Evolutionary conservation across 139 green algal species (phyloP), one percentile per base, ranked within the genome.

Genomic region (Chlamydomonas urium): DNA sequence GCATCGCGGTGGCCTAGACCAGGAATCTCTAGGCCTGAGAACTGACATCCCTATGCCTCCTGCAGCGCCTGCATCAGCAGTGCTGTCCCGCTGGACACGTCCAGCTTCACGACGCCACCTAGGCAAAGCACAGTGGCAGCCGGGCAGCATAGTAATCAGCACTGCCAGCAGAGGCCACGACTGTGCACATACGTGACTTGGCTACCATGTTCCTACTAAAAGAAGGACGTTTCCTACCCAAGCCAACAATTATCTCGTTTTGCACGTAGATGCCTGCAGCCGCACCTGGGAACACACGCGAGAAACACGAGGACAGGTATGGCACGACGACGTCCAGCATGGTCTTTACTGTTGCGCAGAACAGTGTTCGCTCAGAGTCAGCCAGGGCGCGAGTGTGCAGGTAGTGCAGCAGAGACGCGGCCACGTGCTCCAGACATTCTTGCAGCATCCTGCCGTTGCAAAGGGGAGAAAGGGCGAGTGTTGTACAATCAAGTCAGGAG

Each of bases 331-430:
- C 74, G 42, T 87, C 78, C 8, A 75, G 66, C 47, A 89, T 69
- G 1, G 72, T 75, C 29, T 66, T 50, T 17, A 31, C 60, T 24
- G 74, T 65, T 2, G 67, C 72, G 47, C 71, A 58, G 42, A 87
- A 87, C 47, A 88, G 78, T 0, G 24, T 26, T 47, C 60, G 33
- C 76, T 94, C 89, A 0, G 14, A 31, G 2, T 81, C 69, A 28
- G 36, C 61, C 36, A 95, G 77, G 0, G 35, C 47, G 26, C 72
- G 71, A 34, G 83, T 72, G 79, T 86, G 45, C 35, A 72, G 74
- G 77, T 89, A 88, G 60, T 93, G 83, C 38, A 83, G 79, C 57
- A 95, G 69, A 5, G 74, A 79, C 3, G 73, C 70, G 10, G 80
- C 83, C 17, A 83, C 81, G 0, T 76, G 74, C 38, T 79, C 72